Evolutionary conservation across 2,329 filamentous ascomycete species (phyloP).

Genomic region (Setomelanomma holmii): DNA sequence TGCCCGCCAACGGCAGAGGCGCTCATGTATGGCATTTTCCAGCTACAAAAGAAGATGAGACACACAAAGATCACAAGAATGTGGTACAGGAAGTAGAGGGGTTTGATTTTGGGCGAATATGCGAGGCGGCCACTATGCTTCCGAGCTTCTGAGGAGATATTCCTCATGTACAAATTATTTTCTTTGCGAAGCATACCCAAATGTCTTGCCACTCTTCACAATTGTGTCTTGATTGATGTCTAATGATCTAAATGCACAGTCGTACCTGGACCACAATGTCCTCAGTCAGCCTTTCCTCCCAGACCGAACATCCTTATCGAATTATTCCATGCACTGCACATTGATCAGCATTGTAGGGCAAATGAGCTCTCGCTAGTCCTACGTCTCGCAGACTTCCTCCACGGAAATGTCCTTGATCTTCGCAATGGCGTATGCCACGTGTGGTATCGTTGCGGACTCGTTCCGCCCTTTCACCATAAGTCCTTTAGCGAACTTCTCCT

Average conservation of each 20-base stretch:
- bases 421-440: slow-evolving; percentile 88
- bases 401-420: slow-evolving; percentile 80
- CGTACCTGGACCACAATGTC: neutral
- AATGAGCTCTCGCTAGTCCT: too few relatives aligned
- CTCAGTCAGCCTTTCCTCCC: slow-evolving; percentile 32
- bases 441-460: slow-evolving; percentile 85
- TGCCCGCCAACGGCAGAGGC: slow-evolving; percentile 67
- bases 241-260: slow-evolving; percentile 3
- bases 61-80: slow-evolving; percentile 63
- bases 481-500: slow-evolving; percentile 90
- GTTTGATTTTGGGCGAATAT: slow-evolving; percentile 14
- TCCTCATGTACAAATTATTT: slow-evolving; percentile 31
- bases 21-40: slow-evolving; percentile 71
- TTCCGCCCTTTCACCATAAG: slow-evolving; percentile 94
- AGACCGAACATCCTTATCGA: slow-evolving; percentile 51
- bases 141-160: slow-evolving; percentile 23
- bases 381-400: slow-evolving; percentile 83
- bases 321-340: slow-evolving; percentile 50
- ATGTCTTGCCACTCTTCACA: neutral
- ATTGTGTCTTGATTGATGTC: neutral
- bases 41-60: slow-evolving; percentile 80
- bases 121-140: slow-evolving; percentile 25
- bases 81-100: slow-evolving; percentile 63
- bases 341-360: too few relatives aligned
- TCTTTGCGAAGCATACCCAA: neutral